A percentile compares a stretch with the other conserved stretches of the same genome.
These are phyloP conservation scores for Fusarium cicatricum DNA, from an alignment of 2,329 filamentous ascomycete species.

Conservation along the genomic window DNA sequence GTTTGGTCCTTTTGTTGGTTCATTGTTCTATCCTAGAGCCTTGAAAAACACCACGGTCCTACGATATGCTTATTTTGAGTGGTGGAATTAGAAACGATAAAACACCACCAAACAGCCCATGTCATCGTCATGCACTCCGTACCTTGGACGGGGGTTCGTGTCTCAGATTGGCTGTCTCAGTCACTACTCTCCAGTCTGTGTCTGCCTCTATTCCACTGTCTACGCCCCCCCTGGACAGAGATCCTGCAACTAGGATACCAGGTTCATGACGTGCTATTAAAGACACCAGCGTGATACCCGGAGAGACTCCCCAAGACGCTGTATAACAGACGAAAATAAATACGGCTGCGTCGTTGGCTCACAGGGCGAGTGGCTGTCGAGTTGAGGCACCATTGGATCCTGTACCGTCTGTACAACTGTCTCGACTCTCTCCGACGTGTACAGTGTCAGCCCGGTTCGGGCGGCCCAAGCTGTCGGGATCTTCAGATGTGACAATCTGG, in stretches of 20 bases:
- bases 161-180: slow-evolving; percentile 40
- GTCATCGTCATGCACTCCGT: slow-evolving; percentile 21
- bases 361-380: slow-evolving; percentile 38
- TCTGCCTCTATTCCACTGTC: neutral
- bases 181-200: neutral
- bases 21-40: too few species aligned
- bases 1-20: too few species aligned
- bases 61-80: neutral
- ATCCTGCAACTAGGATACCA: slow-evolving; percentile 29
- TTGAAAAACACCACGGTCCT: too few species aligned
- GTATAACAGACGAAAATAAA: slow-evolving; percentile 42
- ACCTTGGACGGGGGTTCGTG: slow-evolving; percentile 19
- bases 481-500: slow-evolving; percentile 37
- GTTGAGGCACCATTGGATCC: slow-evolving; percentile 26
- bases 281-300: slow-evolving; percentile 22
- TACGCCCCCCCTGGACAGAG: slow-evolving; percentile 16
- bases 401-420: slow-evolving; percentile 26
- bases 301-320: slow-evolving; percentile 11
- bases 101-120: neutral
- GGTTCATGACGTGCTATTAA: neutral
- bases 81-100: neutral
- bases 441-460: slow-evolving; percentile 36
- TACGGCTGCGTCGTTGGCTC: slow-evolving; percentile 32
- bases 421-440: slow-evolving; percentile 30
- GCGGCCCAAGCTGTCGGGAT: slow-evolving; percentile 40